Base-by-base conservation (phyloP, 306 rosid genomes). In the Canavalia ensiformis region DNA sequence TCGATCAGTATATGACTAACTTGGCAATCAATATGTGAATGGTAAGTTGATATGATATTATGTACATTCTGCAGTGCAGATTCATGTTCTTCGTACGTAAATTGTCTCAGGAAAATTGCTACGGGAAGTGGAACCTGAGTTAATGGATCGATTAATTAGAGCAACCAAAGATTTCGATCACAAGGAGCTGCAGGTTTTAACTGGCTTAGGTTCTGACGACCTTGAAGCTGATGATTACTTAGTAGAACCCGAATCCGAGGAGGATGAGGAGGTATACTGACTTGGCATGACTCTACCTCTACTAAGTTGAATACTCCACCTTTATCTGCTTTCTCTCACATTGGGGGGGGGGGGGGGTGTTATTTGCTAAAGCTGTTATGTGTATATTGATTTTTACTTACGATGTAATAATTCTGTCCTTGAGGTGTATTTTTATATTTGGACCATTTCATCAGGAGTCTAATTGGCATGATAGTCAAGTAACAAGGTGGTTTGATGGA, bases 401-500 rank as follows among this genome's bases (percentile, higher is more conserved):
- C 18, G 35, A 18, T 47, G 51, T 31, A 50, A 56, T 39, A 64
- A 30, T 71, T 42, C 8, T 37, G 41, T 37, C 51, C 2, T 54
- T 2, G 25, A 35, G 60, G 50, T 52, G 25, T 35, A 45, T 72
- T 81, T 80, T 83, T 66, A 84, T 66, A 35, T 78, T 28, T 70
- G 57, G 39, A 75, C 35, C 56, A 33, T 58, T 70, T 56, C 42
- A 72, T 77, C 87, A 91, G 99, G 97, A 87, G 33, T 80, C 87
- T 82, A 81, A 59, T 59, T 29, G 66, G 69, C 78, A 78, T 72
- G 77, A 72, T 65, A 80, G 60, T 79, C 78, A 76, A 57, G 94
- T 90, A 63, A 82, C 84, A 30, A 85, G 90, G 80, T 96, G 98
- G 99, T 81, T 84, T 86, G 91, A 96, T 55, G 99, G 99, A 76